Evolutionary conservation across 139 green algal species (phyloP).

Genomic region (Choricystis sp.): DNA sequence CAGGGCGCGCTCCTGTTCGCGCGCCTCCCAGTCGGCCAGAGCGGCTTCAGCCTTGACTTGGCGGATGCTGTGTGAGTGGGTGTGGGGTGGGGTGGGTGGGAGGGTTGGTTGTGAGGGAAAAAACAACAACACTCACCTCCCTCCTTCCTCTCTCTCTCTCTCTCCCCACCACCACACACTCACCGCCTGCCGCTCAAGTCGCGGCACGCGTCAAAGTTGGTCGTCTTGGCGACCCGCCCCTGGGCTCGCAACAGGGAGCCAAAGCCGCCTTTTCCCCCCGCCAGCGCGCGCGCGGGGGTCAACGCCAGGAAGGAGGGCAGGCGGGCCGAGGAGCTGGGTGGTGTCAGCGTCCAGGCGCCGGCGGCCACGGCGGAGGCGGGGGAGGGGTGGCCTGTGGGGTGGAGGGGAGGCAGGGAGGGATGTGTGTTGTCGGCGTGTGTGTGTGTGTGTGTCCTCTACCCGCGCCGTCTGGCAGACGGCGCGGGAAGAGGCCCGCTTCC

Average conservation of each 20-base stretch:
- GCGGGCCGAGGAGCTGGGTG: background rate
- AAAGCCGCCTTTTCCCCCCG: slow-evolving; percentile 58
- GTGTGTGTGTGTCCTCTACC: too few relatives aligned
- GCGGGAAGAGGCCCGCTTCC: too few relatives aligned
- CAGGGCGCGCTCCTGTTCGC: slow-evolving; percentile 44
- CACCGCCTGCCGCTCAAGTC: slow-evolving; percentile 68
- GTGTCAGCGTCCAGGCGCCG: background rate
- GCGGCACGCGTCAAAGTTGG: slow-evolving; percentile 69
- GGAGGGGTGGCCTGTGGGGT: background rate
- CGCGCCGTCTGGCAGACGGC: too few relatives aligned
- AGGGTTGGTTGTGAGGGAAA: too few relatives aligned
- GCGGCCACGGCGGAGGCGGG: background rate
- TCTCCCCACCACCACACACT: too few relatives aligned
- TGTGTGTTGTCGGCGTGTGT: background rate
- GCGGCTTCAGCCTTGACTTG: background rate
- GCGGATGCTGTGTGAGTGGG: background rate
- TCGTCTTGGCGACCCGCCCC: slow-evolving; percentile 46
- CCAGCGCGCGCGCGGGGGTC: background rate
- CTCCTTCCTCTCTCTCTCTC: too few relatives aligned
- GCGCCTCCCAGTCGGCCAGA: slow-evolving; percentile 39
- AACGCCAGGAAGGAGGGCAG: background rate
- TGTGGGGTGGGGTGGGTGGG: too few relatives aligned
- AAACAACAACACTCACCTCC: too few relatives aligned
- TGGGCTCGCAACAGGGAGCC: slow-evolving; percentile 64
- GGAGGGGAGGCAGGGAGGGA: background rate